A percentile compares a stretch with the other conserved stretches of the same genome.
These are phyloP conservation scores for Pestalotiopsis sp. DNA, from an alignment of 2,329 filamentous ascomycete genomes.

Conservation along the genomic window DNA sequence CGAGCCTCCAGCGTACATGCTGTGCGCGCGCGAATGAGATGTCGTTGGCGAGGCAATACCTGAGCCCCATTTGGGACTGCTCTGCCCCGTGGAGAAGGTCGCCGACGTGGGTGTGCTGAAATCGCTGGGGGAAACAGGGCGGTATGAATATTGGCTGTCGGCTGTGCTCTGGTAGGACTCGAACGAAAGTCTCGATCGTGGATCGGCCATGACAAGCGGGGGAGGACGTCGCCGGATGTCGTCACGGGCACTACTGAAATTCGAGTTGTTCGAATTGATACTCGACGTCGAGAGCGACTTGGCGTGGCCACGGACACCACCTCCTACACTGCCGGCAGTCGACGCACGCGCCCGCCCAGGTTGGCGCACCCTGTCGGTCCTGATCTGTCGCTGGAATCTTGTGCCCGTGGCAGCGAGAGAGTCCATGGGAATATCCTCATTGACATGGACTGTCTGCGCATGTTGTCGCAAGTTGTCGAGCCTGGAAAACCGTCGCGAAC, in stretches of 20 bases:
- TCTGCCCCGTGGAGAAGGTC: conserved; percentile 76
- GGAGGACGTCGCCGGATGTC: conserved; percentile 74
- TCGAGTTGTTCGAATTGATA: conserved; percentile 71
- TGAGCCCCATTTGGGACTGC: conserved; percentile 75
- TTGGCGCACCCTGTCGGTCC: conserved; percentile 81
- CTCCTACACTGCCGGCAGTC: conserved; percentile 73
- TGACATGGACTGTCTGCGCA: conserved; percentile 95
- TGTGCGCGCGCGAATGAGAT: conserved; percentile 68
- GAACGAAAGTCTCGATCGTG: conserved; percentile 65
- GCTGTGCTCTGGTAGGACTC: conserved; percentile 70
- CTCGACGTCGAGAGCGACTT: conserved; percentile 87
- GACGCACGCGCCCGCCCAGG: conserved; percentile 75
- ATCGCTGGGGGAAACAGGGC: conserved; percentile 70
- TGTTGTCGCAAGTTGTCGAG: conserved; percentile 96
- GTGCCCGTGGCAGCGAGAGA: conserved; percentile 92
- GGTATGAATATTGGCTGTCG: conserved; percentile 67
- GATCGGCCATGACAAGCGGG: conserved; percentile 82
- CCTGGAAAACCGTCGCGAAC: conserved; percentile 79
- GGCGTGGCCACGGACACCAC: conserved; percentile 77
- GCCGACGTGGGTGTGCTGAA: conserved; percentile 84
- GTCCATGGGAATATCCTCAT: conserved; percentile 93
- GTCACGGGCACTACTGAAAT: conserved; percentile 61
- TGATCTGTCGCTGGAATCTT: conserved; percentile 87
- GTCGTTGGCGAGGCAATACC: conserved; percentile 73
- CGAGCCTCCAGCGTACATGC: conserved; percentile 66